Evolutionary conservation across 345 rosid species (phyloP), one percentile per base, ranked within the genome.

Genomic region (Cochlearia excelsa): DNA sequence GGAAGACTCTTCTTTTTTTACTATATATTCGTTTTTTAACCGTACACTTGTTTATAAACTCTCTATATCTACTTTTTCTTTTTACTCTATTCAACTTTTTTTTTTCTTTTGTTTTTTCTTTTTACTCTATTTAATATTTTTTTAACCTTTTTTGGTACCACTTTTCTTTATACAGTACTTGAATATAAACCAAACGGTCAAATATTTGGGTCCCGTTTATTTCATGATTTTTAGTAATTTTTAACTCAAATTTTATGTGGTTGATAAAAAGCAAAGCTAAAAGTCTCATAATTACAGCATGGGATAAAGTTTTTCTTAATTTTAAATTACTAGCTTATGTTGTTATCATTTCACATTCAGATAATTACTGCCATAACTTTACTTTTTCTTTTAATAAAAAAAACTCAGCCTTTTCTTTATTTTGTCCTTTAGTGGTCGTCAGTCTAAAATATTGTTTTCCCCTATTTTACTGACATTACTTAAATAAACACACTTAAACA

Each of bases 271-370:
- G 74, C 3, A 63, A 57, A 65, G 56, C 61, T 65, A 71, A 71
- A 16, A 65, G 75, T 65, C 70, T 71, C 58, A 71, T 71, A 33
- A 65, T 71, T 71, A 65, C 70, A 65, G 75, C 70, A 65, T 58
- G 70, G 65, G 66, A 35, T 52, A 71, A 64, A 63, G 51, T 58
- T 64, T 45, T 8, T 33, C 3, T 33, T 2, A 26, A 8, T 63
- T 46, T 69, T 69, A 50, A 61, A 61, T 57, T 11, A 57, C 50
- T 57, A 42, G 10, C 41, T 56, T 47, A 27, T 51, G 39, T 45
- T 65, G 61, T 46, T 58, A 65, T 65, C 66, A 64, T 65, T 71
- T 65, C 66, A 52, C 61, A 52, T 53, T 53, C 75, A 65, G 70
- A 71, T 59, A 7, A 71, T 71, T 71, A 71, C 62, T 71, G 61